phyloP scores from a whole-genome alignment of 2,329 filamentous ascomycete species.

The Nemania serpens region DNA sequence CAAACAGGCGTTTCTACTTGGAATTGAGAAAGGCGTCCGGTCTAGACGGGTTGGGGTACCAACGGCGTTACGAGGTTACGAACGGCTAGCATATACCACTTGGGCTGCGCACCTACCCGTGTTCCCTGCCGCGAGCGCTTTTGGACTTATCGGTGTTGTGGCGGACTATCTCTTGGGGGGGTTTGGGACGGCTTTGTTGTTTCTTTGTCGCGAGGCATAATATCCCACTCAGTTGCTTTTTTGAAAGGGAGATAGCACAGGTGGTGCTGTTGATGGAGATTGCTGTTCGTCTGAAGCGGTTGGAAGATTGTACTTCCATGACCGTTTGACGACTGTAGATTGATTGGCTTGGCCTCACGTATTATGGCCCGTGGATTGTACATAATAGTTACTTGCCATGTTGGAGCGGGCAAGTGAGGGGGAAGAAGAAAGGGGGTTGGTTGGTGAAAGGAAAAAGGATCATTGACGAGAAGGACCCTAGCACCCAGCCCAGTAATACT shows the following conservation, averaged over 20 bases:
- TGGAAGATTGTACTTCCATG: not conserved
- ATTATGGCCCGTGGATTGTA: constrained; percentile 16
- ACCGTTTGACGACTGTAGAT: constrained; percentile 16
- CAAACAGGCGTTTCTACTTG: constrained; percentile 25
- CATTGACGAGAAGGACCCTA: constrained; percentile 9
- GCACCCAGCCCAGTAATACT: constrained; percentile 33
- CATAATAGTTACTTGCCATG: constrained; percentile 16
- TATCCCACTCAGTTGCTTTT: constrained; percentile 16
- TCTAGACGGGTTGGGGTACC: constrained; percentile 33
- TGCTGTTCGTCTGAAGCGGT: not conserved
- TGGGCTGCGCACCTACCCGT: constrained; percentile 22
- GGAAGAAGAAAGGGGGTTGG: constrained; percentile 4
- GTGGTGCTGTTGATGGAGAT: not conserved
- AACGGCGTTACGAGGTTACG: constrained; percentile 40
- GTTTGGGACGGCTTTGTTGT: constrained; percentile 13
- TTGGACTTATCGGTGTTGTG: constrained; percentile 24
- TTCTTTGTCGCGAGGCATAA: constrained; percentile 24
- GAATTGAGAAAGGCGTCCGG: constrained; percentile 26
- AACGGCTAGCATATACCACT: constrained; percentile 37
- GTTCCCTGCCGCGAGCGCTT: constrained; percentile 14
- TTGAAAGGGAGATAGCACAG: constrained; percentile 4
- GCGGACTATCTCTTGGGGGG: constrained; percentile 14
- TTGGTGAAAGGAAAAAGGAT: not conserved
- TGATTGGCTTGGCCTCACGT: constrained; percentile 1
- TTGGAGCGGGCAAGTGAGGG: constrained; percentile 1